Base-by-base conservation (phyloP, 352 stramenopile species). In the Phytopythium cucurbitacearum region DNA sequence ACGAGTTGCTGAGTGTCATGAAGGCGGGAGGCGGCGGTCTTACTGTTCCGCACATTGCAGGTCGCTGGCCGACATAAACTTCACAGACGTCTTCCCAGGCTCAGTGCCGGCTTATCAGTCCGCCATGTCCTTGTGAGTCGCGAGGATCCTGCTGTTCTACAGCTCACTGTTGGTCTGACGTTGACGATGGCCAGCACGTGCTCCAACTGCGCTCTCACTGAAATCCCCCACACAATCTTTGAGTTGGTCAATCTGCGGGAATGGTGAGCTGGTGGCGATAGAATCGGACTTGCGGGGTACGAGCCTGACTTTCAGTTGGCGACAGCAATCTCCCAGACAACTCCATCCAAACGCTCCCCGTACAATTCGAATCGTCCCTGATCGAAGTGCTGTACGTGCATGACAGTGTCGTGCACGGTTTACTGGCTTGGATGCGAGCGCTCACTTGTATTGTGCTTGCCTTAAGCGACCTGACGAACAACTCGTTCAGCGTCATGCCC, bases 371-470 rank as follows among this genome's bases (percentile, higher is more conserved):
- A 40, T 51, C 51, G 40, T 70, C 59, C 8, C 38, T 13, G 12
- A 74, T 80, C 38, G 57, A 69, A 34, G 58, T 47, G n/a, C 44
- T 80, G 70, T 80, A 60, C 6, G 70, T 61, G n/a, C 13, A 12
- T 11, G 12, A 11, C 38, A 38, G 21, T 28, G 21, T 28, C 21
- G 21, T 28, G 21, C 21, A 28, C 21, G 21, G 21, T 28, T 28
- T 28, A 28, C 21, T 28, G 21, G 21, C 21, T 28, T 28, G 21
- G 21, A 28, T 28, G 21, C 21, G 21, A 28, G 21, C 21, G 21
- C 21, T 28, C 21, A 28, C 6, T 34, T 11, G 28, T 45, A n/a
- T 38, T 2, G 12, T 47, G 21, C 41, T 12, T 41, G 0, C 36
- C 21, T 28, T 28, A 28, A 80, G 65, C 7, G 59, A 76, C 40